These are phyloP conservation scores for Neurospora terricola DNA, from an alignment of 495 filamentous ascomycete genomes.

Conservation along the genomic window DNA sequence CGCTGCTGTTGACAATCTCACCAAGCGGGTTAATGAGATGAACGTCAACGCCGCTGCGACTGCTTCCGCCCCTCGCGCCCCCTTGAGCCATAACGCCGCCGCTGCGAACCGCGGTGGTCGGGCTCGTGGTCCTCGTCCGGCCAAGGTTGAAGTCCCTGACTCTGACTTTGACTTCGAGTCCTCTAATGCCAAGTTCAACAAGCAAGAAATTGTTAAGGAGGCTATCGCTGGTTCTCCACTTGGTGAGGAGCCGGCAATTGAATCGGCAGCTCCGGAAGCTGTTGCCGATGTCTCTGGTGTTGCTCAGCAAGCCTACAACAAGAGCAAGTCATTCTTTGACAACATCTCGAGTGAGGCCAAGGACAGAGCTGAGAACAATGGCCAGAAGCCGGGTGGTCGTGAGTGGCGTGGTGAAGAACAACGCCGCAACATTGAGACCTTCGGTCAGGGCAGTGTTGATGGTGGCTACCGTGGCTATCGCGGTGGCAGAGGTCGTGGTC, in stretches of 20 bases:
- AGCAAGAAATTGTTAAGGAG: constrained; percentile 88
- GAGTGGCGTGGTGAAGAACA: constrained; percentile 90
- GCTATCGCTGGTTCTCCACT: constrained; percentile 71
- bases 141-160: constrained; percentile 77
- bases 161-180: constrained; percentile 89
- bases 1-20: constrained; percentile 61
- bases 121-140: constrained; percentile 41
- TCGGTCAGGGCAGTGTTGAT: constrained; percentile 96
- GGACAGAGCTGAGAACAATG: constrained; percentile 68
- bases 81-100: constrained; percentile 14
- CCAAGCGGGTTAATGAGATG: constrained; percentile 83
- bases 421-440: constrained; percentile 94
- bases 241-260: constrained; percentile 39
- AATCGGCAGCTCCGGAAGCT: constrained; percentile 18
- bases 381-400: constrained; percentile 62
- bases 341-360: constrained; percentile 91
- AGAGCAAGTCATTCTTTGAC: constrained; percentile 82
- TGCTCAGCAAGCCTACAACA: constrained; percentile 60
- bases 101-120: constrained; percentile 42
- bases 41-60: constrained; percentile 46
- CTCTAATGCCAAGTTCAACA: constrained; percentile 96
- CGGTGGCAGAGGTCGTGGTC: constrained; percentile 59
- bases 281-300: constrained; percentile 27
- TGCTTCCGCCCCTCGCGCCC: background rate
- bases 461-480: constrained; percentile 66